Base-by-base conservation (phyloP, 139 green algal species). In the Nannochloris sp. region DNA sequence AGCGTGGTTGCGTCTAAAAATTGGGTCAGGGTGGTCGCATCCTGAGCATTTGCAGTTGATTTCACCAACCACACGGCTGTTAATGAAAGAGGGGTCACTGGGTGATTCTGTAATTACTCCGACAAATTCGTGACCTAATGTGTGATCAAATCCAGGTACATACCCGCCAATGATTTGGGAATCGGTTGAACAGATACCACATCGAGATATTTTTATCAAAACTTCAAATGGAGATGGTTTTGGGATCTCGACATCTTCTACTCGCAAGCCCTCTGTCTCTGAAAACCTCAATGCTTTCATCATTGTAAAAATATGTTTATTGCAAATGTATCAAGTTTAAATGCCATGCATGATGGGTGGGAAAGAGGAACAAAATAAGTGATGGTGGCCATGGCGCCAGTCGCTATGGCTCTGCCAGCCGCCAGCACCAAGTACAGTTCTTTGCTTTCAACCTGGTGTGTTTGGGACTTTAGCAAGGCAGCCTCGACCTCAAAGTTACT, bases 111-210 rank as follows among this genome's bases (percentile, higher is more conserved):
- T 55, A 19, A 91, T 77, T 0, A 54, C 30, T 8, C 80, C 81
- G 5, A 90, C 83, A 75, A 90, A 90, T 64, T 94, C 87, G 59
- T 94, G 87, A 2, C 86, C 84, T 6, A 91, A 59, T 2, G 82
- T 61, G 14, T 66, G 35, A 38, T 74, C 51, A 65, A 77, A 93
- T 10, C 78, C 81, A 1, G 80, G 76, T 14, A 90, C 80, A 44
- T 93, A 93, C 19, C 84, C 86, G 1, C 66, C 64, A 2, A 74
- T 72, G 7, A 93, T 89, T 64, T 93, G 76, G 1, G 90, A 61
- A 62, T 93, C 86, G 14, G 61, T 68, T 12, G 27, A 42, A 42
- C 61, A 68, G 5, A 68, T 68, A 12, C n/a, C 61, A 24, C 25
- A n/a, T 15, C 61, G 13, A 39, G 13, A 25, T 10, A 68, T 25